Base-by-base conservation (phyloP, 768 basidiomycete genomes). In the Leucogyrophana mollusca region DNA sequence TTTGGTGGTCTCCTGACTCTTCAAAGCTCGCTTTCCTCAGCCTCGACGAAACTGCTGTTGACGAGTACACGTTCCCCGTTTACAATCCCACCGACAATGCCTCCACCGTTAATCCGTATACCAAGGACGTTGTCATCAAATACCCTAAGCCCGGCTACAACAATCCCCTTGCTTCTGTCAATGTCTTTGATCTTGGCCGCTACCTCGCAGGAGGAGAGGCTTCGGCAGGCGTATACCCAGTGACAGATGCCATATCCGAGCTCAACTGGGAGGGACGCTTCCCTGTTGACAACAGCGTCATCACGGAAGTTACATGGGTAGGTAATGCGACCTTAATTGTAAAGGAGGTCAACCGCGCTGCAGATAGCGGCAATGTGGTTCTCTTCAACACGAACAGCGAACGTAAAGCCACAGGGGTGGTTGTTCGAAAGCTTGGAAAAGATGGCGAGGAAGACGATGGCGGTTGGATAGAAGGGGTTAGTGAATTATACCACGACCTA, bases 391-490 rank as follows among this genome's bases (percentile, higher is more conserved):
- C 55, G 33, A 56, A 52, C 33, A 56, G 50, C 1, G 57, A 55
- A 6, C 59, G 43, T 9, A 66, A 66, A 36, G 65, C 67, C 9
- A 57, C 56, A 24, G 82, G 84, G 6, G 59, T 54, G 37, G 80
- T 91, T 11, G 87, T 92, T 7, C 72, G 95, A 47, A 84, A 73
- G 50, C 73, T 95, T 9, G 95, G 94, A 4, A 78, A 80, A 59
- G 60, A 83, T 27, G 95, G 91, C 5, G 94, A 94, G 56, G 77
- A 95, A 58, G 87, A 83, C 0, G 95, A 96, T 58, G 82, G 82
- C 30, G 96, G 96, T 1, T 99, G 96, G 96, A 92, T 97, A 51
- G 90, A 97, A 41, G 70, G 80, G 50, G 93, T 91, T 52, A 50
- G 85, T 72, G 39, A 20, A 14, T 21, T 49, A 34, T n/a, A 37